Percentiles rank a stretch among this genome's conserved stretches.
Conservation (phyloP, 768 basidiomycete species). For the Suillus paluster region DNA sequence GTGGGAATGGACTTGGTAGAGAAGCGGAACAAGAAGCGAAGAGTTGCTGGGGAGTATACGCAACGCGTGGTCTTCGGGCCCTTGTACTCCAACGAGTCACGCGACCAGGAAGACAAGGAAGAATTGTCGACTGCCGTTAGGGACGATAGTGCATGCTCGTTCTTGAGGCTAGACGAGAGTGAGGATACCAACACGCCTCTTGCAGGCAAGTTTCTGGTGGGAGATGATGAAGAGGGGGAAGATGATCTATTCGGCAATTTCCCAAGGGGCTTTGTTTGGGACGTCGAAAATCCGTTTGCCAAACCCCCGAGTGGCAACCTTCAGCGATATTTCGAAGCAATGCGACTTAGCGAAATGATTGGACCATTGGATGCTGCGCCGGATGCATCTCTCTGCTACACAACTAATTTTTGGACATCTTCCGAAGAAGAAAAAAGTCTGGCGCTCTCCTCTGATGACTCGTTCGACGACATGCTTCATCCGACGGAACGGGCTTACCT, state of each 20-base stretch:
- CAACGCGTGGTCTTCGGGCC: slow-evolving; percentile 8
- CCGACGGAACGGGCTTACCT: slow-evolving; percentile 9
- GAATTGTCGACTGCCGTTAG: slow-evolving; percentile 2
- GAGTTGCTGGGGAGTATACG: neutral
- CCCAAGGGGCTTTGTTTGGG: slow-evolving; percentile 18
- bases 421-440: too few species aligned
- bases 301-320: slow-evolving; percentile 3
- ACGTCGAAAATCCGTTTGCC: slow-evolving; percentile 19
- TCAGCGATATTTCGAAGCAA: slow-evolving; percentile 2
- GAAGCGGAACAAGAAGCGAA: slow-evolving; percentile 7
- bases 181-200: slow-evolving; percentile 8
- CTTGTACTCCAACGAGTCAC: neutral
- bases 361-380: slow-evolving; percentile 8
- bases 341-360: slow-evolving; percentile 2
- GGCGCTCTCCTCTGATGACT: neutral
- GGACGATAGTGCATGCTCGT: slow-evolving; percentile 8
- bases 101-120: neutral
- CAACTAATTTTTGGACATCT: neutral
- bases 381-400: neutral
- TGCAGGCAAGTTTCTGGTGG: neutral
- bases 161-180: slow-evolving; percentile 2
- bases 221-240: neutral
- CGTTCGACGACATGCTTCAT: neutral
- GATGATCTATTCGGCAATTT: neutral
- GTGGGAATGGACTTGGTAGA: slow-evolving; percentile 4